These are phyloP conservation scores for Babesia microti DNA, from an alignment of 169 alveolate species.

Conservation along the genomic window DNA sequence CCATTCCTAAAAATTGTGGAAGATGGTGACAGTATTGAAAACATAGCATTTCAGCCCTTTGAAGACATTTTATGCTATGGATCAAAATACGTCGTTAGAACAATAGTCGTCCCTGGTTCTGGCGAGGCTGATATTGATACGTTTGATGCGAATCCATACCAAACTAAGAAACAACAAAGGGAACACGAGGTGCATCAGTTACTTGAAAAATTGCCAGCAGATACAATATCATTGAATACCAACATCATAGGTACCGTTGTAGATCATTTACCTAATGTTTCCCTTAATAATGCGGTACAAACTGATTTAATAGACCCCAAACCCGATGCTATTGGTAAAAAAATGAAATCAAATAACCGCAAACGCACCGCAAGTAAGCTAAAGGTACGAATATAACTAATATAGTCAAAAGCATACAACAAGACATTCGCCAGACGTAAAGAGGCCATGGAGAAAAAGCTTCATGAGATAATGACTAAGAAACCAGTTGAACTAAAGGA, in stretches of 20 bases:
- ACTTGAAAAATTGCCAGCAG: conserved; percentile 85
- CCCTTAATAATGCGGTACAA: background rate
- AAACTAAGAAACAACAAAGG: conserved; percentile 62
- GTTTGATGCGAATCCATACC: conserved; percentile 57
- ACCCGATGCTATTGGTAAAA: conserved; percentile 11
- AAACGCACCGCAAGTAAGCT: conserved; percentile 25
- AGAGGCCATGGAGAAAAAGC: conserved; percentile 36
- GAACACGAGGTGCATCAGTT: conserved; percentile 80
- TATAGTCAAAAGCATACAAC: conserved; percentile 23
- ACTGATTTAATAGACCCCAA: conserved; percentile 11
- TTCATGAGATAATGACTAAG: conserved; percentile 12
- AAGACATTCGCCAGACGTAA: conserved; percentile 38
- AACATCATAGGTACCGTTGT: conserved; percentile 66
- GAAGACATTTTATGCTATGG: conserved; percentile 91
- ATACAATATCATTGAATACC: conserved; percentile 75
- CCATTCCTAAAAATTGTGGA: conserved; percentile 20
- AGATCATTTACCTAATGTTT: conserved; percentile 13
- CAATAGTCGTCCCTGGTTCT: conserved; percentile 87
- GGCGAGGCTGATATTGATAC: conserved; percentile 88
- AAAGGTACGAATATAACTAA: background rate
- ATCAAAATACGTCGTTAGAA: conserved; percentile 68
- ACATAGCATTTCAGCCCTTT: conserved; percentile 76
- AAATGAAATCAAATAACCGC: conserved; percentile 15
- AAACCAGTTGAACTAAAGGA: conserved; percentile 8
- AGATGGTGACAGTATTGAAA: conserved; percentile 45